phyloP scores from a whole-genome alignment of 2,329 filamentous ascomycete species.

The Cordyceps farinosa region DNA sequence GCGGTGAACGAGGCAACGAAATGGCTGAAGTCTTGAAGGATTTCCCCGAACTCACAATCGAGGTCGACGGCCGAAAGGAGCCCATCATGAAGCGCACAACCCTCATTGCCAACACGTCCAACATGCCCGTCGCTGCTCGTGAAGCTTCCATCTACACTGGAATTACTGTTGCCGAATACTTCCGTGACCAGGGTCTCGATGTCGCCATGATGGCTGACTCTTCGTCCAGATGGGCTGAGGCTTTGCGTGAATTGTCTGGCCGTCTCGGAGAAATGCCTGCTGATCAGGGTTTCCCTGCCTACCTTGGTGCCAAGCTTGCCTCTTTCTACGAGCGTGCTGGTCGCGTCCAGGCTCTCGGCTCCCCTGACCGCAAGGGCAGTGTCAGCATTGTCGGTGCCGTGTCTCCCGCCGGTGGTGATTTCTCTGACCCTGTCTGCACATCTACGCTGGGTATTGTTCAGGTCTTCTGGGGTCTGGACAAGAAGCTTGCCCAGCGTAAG shows the following conservation, averaged over 20 bases:
- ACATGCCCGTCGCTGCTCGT: slow-evolving; percentile 98
- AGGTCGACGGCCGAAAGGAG: slow-evolving; percentile 89
- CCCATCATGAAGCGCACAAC: slow-evolving; percentile 99
- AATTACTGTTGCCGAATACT: slow-evolving; percentile 93
- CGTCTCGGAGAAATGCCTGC: slow-evolving; percentile 99
- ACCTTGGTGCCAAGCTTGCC: slow-evolving; percentile 92
- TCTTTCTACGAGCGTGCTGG: slow-evolving; percentile 99
- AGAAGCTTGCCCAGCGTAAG: slow-evolving; percentile 98
- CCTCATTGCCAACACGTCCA: slow-evolving; percentile 97
- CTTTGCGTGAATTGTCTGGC: slow-evolving; percentile 96
- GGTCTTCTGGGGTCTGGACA: slow-evolving; percentile 99
- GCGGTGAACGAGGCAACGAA: slow-evolving; percentile 91
- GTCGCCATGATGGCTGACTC: slow-evolving; percentile 99
- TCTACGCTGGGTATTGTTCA: slow-evolving; percentile 96
- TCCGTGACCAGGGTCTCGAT: slow-evolving; percentile 93
- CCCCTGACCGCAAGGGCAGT: slow-evolving; percentile 82
- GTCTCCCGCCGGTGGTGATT: slow-evolving; percentile 96
- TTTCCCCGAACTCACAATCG: slow-evolving; percentile 96
- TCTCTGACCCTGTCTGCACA: slow-evolving; percentile 94
- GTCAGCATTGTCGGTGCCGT: slow-evolving; percentile 98
- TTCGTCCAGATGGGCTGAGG: slow-evolving; percentile 96
- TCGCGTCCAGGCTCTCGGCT: slow-evolving; percentile 78
- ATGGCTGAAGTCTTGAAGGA: slow-evolving; percentile 99
- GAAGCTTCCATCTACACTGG: slow-evolving; percentile 98
- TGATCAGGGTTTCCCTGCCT: slow-evolving; percentile 98